Evolutionary conservation across 345 rosid genomes (phyloP).

Genomic region (Eucalyptus lansdowneana): DNA sequence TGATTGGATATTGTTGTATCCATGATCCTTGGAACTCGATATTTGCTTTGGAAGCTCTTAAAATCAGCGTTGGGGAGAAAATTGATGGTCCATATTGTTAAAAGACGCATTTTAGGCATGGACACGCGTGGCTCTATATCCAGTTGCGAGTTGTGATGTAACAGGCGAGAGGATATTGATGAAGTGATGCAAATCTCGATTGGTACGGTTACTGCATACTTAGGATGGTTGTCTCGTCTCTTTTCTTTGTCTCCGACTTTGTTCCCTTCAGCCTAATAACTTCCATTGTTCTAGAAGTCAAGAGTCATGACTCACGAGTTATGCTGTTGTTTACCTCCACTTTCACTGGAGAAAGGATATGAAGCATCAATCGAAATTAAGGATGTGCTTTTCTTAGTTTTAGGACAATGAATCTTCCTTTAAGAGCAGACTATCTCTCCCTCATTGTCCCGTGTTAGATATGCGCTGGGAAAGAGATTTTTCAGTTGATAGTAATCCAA

Average conservation of each 20-base stretch:
- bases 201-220: fast-evolving
- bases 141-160: neutral
- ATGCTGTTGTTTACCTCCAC: neutral
- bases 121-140: fast-evolving
- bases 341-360: neutral
- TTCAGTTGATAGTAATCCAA: neutral
- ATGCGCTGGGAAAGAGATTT: neutral
- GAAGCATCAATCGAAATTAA: neutral
- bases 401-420: neutral
- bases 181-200: neutral
- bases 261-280: neutral
- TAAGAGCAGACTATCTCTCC: neutral
- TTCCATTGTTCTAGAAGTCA: neutral
- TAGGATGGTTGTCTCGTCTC: neutral
- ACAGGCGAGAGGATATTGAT: neutral
- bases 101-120: neutral
- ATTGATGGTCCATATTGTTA: neutral
- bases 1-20: neutral
- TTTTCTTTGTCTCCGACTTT: neutral
- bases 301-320: neutral
- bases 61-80: neutral
- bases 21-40: neutral
- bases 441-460: neutral
- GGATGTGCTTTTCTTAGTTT: neutral
- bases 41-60: neutral